Conservation (phyloP, 371 early-diverging fungal species). For the Apophysomyces trapeziformis region DNA sequence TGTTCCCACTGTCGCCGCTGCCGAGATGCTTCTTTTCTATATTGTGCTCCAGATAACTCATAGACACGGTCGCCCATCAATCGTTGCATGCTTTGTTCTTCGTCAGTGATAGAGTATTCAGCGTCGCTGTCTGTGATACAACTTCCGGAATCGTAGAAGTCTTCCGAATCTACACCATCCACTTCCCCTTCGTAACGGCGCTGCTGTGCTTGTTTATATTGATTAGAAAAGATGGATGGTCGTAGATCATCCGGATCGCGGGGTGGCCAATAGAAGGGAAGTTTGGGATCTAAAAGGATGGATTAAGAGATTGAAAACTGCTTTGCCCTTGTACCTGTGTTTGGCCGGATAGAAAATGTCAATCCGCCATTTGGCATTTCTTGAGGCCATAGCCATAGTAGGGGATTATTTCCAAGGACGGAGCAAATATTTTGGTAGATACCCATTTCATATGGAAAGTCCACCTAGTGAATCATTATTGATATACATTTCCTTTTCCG, state of each 20-base stretch:
- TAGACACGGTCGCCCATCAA: conserved; percentile 28
- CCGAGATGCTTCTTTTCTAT: conserved; percentile 18
- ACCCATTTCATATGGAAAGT: conserved; percentile 95
- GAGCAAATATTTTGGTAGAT: conserved; percentile 71
- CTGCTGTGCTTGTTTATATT: conserved; percentile 42
- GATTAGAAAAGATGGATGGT: conserved; percentile 22
- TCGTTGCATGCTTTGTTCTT: conserved; percentile 23
- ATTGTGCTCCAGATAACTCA: conserved; percentile 30
- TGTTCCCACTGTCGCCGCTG: conserved; percentile 24
- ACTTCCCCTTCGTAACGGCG: conserved; percentile 10
- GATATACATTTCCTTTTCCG: too few species aligned
- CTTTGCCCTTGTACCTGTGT: conserved; percentile 19
- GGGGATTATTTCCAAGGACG: conserved; percentile 73
- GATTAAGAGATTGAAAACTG: background rate
- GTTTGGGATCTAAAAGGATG: conserved; percentile 16
- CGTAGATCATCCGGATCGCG: conserved; percentile 31
- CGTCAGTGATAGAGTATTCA: conserved; percentile 31
- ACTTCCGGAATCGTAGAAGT: conserved; percentile 47
- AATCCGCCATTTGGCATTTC: conserved; percentile 73
- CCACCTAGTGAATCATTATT: conserved; percentile 39
- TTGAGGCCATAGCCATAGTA: conserved; percentile 78
- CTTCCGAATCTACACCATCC: conserved; percentile 20
- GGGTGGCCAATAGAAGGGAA: conserved; percentile 30
- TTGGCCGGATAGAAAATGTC: conserved; percentile 64
- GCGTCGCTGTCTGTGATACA: conserved; percentile 35